Evolutionary conservation across 768 basidiomycete genomes (phyloP).

Genomic region (Trametes meyenii): DNA sequence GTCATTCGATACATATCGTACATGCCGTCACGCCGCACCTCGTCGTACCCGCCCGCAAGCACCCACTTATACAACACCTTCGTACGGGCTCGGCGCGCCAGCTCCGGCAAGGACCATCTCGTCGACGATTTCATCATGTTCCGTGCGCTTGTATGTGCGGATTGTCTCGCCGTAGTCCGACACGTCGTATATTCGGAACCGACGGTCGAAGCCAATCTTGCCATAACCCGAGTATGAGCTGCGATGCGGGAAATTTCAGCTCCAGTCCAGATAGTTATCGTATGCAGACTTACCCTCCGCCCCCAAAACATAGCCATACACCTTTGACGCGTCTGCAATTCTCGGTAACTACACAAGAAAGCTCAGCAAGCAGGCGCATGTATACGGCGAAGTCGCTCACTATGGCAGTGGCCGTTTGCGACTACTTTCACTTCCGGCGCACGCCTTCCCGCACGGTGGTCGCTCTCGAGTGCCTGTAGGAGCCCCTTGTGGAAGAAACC

Average conservation of each 20-base stretch:
- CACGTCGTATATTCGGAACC: conserved; percentile 88
- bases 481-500: conserved; percentile 88
- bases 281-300: conserved; percentile 64
- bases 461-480: conserved; percentile 70
- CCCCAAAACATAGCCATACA: conserved; percentile 91
- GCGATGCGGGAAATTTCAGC: not conserved
- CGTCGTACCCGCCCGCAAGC: not conserved
- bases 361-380: conserved; percentile 22
- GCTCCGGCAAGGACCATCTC: conserved; percentile 62
- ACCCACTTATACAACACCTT: conserved; percentile 3
- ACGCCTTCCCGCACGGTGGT: conserved; percentile 51
- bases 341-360: conserved; percentile 65
- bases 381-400: conserved; percentile 43
- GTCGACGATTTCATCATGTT: conserved; percentile 68
- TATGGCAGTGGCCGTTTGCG: conserved; percentile 89
- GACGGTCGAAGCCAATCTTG: conserved; percentile 83
- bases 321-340: conserved; percentile 84
- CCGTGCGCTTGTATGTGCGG: conserved; percentile 81
- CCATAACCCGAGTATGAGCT: conserved; percentile 86
- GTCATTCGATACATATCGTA: not conserved
- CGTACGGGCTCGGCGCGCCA: conserved; percentile 36
- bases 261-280: not conserved
- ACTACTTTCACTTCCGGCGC: conserved; percentile 83
- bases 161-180: conserved; percentile 93
- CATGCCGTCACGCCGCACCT: not conserved